A percentile compares a stretch with the other conserved stretches of the same genome.
These are phyloP conservation scores for Leccinum broughii DNA, from an alignment of 768 basidiomycete species.

Conservation along the genomic window DNA sequence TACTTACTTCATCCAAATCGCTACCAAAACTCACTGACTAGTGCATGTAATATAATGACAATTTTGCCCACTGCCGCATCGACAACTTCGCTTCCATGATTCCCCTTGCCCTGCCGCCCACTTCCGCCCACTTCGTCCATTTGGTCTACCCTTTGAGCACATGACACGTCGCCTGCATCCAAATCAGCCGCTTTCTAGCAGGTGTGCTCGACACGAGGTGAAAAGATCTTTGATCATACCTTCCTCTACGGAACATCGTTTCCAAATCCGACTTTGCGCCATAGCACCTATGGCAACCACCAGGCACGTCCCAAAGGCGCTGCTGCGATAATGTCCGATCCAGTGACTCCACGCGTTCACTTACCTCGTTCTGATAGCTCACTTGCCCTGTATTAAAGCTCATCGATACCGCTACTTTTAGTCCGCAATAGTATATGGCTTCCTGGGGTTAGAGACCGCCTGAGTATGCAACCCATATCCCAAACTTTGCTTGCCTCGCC, in stretches of 20 bases:
- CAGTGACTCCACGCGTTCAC: slow-evolving; percentile 20
- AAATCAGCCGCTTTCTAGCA: slow-evolving; percentile 22
- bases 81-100: slow-evolving; percentile 26
- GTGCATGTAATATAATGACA: slow-evolving; percentile 12
- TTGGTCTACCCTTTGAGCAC: slow-evolving; percentile 23
- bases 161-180: slow-evolving; percentile 28
- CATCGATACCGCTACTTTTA: slow-evolving; percentile 29
- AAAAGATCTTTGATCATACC: slow-evolving; percentile 28
- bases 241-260: slow-evolving; percentile 23
- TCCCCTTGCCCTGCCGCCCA: slow-evolving; percentile 22
- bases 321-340: slow-evolving; percentile 34
- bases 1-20: slow-evolving; percentile 9
- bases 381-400: slow-evolving; percentile 16
- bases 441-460: slow-evolving; percentile 13
- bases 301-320: slow-evolving; percentile 25
- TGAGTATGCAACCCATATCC: slow-evolving; percentile 13
- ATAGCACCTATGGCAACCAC: slow-evolving; percentile 23
- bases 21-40: slow-evolving; percentile 12
- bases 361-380: slow-evolving; percentile 21
- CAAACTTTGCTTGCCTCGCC: slow-evolving; percentile 16
- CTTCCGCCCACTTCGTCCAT: slow-evolving; percentile 28
- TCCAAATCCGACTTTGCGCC: slow-evolving; percentile 23
- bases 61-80: slow-evolving; percentile 18
- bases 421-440: slow-evolving; percentile 13
- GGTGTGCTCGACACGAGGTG: slow-evolving; percentile 36